Evolutionary conservation across 2,329 filamentous ascomycete genomes (phyloP).

Genomic region (Xylariaceae sp.): DNA sequence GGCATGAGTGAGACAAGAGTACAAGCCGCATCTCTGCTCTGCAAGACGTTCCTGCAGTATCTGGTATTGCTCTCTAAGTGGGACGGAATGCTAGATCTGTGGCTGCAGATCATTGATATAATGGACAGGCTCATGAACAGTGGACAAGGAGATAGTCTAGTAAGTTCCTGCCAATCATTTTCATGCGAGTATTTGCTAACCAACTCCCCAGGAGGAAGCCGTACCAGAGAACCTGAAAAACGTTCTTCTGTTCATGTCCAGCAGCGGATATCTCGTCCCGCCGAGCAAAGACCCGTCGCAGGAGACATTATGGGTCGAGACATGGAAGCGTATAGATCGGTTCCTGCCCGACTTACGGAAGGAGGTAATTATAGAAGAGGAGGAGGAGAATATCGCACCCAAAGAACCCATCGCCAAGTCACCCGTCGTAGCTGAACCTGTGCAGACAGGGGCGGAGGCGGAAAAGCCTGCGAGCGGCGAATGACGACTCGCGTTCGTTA

Average conservation of each 20-base stretch:
- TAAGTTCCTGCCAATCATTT: conserved; percentile 44
- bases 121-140: conserved; percentile 97
- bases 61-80: conserved; percentile 77
- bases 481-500: background rate
- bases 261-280: conserved; percentile 74
- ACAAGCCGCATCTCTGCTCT: conserved; percentile 82
- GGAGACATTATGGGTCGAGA: conserved; percentile 56
- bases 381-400: conserved; percentile 13
- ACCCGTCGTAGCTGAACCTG: conserved; percentile 3
- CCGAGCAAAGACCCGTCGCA: conserved; percentile 54
- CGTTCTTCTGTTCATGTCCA: conserved; percentile 90
- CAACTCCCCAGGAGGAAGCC: conserved; percentile 68
- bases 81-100: conserved; percentile 85
- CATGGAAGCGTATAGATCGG: conserved; percentile 60
- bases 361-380: conserved; percentile 51
- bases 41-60: conserved; percentile 94
- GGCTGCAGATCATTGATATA: conserved; percentile 86
- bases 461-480: conserved; percentile 5
- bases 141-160: conserved; percentile 82
- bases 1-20: conserved; percentile 96
- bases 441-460: background rate
- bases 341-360: conserved; percentile 57
- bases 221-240: conserved; percentile 96
- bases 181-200: conserved; percentile 8
- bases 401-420: conserved; percentile 5